Evolutionary conservation across 2,329 filamentous ascomycete genomes (phyloP), one percentile per base, ranked within the genome.

Genomic region (Coniochaeta sp.): DNA sequence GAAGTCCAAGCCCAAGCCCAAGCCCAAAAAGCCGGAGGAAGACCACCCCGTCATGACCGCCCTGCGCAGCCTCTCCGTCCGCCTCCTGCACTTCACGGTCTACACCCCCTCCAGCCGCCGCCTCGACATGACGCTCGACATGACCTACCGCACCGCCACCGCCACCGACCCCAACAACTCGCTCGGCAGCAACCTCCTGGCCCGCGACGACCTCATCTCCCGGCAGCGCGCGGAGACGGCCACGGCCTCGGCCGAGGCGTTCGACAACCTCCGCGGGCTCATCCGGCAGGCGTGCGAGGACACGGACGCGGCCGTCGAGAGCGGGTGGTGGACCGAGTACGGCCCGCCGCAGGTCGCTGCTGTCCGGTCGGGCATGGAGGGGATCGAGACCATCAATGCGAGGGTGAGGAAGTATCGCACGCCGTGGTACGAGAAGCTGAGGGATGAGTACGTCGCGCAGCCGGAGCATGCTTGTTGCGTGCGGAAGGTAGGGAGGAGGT

Each of bases 301-400:
- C 3, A 57, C 61, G 2, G 51, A 58, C 7, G 8, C 51, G 32
- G 61, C 59, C 10, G 28, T 64, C n/a, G 8, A 7, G 1, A 24
- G 54, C 18, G 31, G 52, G 0, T 35, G 61, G 5, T 66, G 61
- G 64, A 53, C 57, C 48, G 56, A 60, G 3, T 52, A 60, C 16
- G 40, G 7, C 2, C 38, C 38, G 3, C 20, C 38, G 6, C 38
- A 42, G 38, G 38, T 42, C 1, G 50, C 20, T 2, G 60, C 60
- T 3, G 55, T 57, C 46, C 12, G 22, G 3, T 42, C 49, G n/a
- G 55, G 59, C 2, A 45, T 28, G 46, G 50, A 55, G 52, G 10
- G 51, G 20, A 33, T 47, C 26, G 48, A 48, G 5, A 54, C 48
- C 20, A 24, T 47, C n/a, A 55, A 56, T 32, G 45, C 22, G 6